Percentiles rank a stretch among this genome's conserved stretches.
Evolutionary conservation across 441 rosid species (phyloP).

Genomic region (Metrosideros polymorpha): DNA sequence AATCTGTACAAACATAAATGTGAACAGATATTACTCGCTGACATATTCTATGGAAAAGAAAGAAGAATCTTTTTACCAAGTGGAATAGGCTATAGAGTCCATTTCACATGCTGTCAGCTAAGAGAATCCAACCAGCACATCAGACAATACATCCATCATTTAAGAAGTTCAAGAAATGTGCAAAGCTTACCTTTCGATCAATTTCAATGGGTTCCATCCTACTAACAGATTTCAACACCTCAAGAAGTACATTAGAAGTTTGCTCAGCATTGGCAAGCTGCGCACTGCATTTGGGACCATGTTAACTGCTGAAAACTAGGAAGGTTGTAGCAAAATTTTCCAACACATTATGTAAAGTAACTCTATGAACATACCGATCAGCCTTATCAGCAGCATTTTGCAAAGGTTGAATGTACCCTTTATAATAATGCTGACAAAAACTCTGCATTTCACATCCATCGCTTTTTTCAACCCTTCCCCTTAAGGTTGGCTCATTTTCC

Average conservation of each 20-base stretch:
- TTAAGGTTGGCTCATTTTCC: constrained; percentile 88
- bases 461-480: constrained; percentile 78
- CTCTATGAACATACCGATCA: constrained; percentile 55
- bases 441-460: constrained; percentile 97
- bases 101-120: no score
- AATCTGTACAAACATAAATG: constrained; percentile 35
- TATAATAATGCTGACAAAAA: constrained; percentile 86
- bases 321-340: not conserved
- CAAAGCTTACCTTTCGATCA: constrained; percentile 66
- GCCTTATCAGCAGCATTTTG: constrained; percentile 97
- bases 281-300: constrained; percentile 42
- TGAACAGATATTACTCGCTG: not conserved
- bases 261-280: constrained; percentile 98
- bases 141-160: not conserved
- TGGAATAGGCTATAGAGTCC: no score
- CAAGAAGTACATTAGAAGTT: constrained; percentile 96
- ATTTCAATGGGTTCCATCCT: constrained; percentile 77
- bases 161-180: not conserved
- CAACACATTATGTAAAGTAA: not conserved
- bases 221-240: constrained; percentile 91
- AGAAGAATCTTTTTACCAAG: not conserved
- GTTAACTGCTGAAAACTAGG: not conserved
- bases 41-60: not conserved
- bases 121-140: no score
- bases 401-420: constrained; percentile 84